Evolutionary conservation across 352 stramenopile genomes (phyloP), one percentile per base, ranked within the genome.

Genomic region (Globisporangium ultimum): DNA sequence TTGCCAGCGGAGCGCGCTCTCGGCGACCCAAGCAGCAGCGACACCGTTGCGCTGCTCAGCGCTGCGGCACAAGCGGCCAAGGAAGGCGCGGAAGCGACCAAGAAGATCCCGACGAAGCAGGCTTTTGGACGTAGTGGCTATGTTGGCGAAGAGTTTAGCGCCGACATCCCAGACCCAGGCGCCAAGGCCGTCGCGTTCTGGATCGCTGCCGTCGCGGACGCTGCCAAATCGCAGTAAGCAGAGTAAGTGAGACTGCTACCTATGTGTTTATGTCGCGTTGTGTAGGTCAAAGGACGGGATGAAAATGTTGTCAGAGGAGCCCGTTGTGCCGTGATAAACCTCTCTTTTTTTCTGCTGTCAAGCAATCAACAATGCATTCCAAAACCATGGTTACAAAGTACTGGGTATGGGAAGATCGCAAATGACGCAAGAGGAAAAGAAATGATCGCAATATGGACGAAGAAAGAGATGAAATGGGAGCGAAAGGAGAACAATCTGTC

Each of bases 131-230:
- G 83, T 10, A 71, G 78, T 12, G 81, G 80, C 57, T 99, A 99
- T 66, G 79, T 99, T 2, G 80, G 80, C 14, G 79, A 90, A 41
- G 89, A 96, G 21, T 83, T 86, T 21, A 76, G 94, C 36, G 67
- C 74, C 1, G 91, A 88, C 36, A 91, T 97, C 15, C 93, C 94
- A 18, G 96, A 99, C 76, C 96, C 96, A 53, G 96, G 96, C 54
- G 96, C 96, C 47, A 89, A 95, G 68, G 96, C 96, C 13, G 95
- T 95, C 28, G 82, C 92, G 11, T 84, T 97, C 68, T 96, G 95
- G 64, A 87, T 98, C 45, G 62, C 83, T 38, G 78, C 81, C 22
- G 58, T 87, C 28, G 77, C 80, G 10, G 65, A 78, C 48, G 66
- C 66, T n/a, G 54, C 87, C 21, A 71, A 60, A n/a, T 74, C 65